Conservation (phyloP, 805 yeast genomes). For the Cyberlindnera americana region DNA sequence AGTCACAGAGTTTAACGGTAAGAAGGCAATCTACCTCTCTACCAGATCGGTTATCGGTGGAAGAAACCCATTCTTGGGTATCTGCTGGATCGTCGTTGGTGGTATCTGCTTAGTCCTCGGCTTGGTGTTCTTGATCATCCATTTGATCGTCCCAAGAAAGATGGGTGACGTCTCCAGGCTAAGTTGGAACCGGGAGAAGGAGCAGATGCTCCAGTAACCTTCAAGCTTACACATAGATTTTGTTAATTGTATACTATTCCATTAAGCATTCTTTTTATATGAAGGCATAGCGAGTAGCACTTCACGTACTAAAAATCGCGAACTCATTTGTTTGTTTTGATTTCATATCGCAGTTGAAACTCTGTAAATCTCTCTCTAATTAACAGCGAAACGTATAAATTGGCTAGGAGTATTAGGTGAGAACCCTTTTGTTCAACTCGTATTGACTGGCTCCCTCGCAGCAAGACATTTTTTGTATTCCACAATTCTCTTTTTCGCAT, state of each 20-base stretch:
- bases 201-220: constrained; percentile 20
- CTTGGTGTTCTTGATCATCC: constrained; percentile 47
- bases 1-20: constrained; percentile 62
- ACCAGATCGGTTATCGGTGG: constrained; percentile 77
- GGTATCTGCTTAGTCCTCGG: constrained; percentile 62
- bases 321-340: constrained; percentile 4
- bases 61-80: constrained; percentile 68
- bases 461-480: background rate
- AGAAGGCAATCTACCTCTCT: constrained; percentile 61
- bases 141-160: constrained; percentile 63
- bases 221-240: too few species aligned
- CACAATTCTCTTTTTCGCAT: too few species aligned
- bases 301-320: background rate
- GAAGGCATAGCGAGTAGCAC: background rate
- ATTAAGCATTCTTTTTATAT: too few species aligned
- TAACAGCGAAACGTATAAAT: background rate
- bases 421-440: too few species aligned
- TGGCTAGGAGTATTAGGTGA: too few species aligned
- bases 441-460: too few species aligned
- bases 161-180: constrained; percentile 67
- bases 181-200: constrained; percentile 67
- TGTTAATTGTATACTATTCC: too few species aligned
- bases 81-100: constrained; percentile 73
- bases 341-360: background rate
- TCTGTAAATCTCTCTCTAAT: background rate